Base-by-base conservation (phyloP, 2,329 filamentous ascomycete species). In the Aspergillus caelatus region DNA sequence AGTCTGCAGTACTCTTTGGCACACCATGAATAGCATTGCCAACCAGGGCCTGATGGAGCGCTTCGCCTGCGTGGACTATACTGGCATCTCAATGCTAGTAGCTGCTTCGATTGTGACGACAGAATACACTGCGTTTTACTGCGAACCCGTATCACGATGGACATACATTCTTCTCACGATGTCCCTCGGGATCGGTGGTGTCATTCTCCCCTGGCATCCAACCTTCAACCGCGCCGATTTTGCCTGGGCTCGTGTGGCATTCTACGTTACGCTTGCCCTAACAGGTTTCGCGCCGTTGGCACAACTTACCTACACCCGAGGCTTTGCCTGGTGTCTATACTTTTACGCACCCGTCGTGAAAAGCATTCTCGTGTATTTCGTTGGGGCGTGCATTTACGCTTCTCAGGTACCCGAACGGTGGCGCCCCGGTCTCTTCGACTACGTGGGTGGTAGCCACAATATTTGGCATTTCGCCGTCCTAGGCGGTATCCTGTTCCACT, bases 41-140 rank as follows among this genome's bases (percentile, higher is more conserved):
- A 92, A 96, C 70, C 89, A 96, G 72, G 88, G 89, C 23, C 87
- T 96, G 48, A 91, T 99, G 80, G 95, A 96, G 76, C 91, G 93
- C 65, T 98, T 99, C 73, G 95, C 95, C 21, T 99, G 95, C 77
- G 93, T 99, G 63, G 95, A 99, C 78, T 99, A 99, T 80, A 98
- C 95, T 0, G 95, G 95, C 61, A 99, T 99, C 70, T 97, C 94
- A 1, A 84, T 99, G 57, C 86, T 99, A 30, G 95, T 99, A 58
- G 77, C 95, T 2, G 93, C 95, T 11, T 96, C 92, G 62, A 99
- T 99, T 81, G 93, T 98, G 86, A 97, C 95, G 2, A 97, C 93
- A 41, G 95, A 99, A 77, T 99, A 98, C 81, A 97, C 95, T 0
- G 95, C 94, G 28, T 99, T 99, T 79, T 99, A 99, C 82, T 97